Conservation (phyloP, 2,329 filamentous ascomycete genomes). For the Paraphoma chrysanthemicola region DNA sequence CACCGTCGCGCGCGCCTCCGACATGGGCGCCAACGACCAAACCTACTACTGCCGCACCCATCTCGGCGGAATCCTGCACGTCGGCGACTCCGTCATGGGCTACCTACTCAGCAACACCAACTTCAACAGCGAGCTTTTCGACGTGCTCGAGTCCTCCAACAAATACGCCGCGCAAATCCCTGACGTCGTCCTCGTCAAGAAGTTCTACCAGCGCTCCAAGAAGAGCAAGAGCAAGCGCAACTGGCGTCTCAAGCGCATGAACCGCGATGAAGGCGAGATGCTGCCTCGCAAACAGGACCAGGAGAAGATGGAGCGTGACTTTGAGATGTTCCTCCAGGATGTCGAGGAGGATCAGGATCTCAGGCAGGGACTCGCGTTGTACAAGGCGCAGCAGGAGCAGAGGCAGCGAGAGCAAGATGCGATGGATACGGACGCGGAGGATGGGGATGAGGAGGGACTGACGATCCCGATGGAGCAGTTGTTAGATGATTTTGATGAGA, state of each 20-base stretch:
- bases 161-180: conserved; percentile 81
- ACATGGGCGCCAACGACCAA: conserved; percentile 84
- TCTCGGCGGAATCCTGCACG: conserved; percentile 81
- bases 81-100: conserved; percentile 93
- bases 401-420: conserved; percentile 65
- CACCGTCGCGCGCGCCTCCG: conserved; percentile 84
- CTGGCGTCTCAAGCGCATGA: conserved; percentile 96
- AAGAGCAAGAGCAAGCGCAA: conserved; percentile 69
- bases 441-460: conserved; percentile 63
- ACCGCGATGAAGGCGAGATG: conserved; percentile 85
- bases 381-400: conserved; percentile 70
- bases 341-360: conserved; percentile 95
- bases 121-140: conserved; percentile 88
- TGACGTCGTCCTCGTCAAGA: conserved; percentile 96
- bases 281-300: conserved; percentile 87
- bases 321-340: conserved; percentile 95
- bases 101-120: conserved; percentile 89
- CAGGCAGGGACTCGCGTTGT: conserved; percentile 81
- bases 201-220: conserved; percentile 89
- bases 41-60: conserved; percentile 93
- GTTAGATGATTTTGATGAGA: conserved; percentile 91
- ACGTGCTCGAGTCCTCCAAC: conserved; percentile 78
- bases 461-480: conserved; percentile 64
- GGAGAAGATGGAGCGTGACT: conserved; percentile 88
- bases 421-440: conserved; percentile 70